Conservation (phyloP, 2,329 filamentous ascomycete species). For the Xylariaceae sp. region DNA sequence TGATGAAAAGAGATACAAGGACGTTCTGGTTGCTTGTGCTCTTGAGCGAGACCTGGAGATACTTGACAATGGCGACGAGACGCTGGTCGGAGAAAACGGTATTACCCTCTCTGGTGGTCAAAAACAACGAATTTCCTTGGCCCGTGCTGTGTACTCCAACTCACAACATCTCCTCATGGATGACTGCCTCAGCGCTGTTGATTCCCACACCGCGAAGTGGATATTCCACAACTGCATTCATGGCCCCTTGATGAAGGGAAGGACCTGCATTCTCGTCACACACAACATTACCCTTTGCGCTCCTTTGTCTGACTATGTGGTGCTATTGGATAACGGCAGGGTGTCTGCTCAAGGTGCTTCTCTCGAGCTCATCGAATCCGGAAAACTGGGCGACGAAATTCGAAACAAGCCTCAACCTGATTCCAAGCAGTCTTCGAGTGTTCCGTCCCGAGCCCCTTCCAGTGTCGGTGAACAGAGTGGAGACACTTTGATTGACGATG, state of each 20-base stretch:
- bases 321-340: constrained; percentile 82
- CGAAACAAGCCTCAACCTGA: constrained; percentile 62
- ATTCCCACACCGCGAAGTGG: constrained; percentile 96
- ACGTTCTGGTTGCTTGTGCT: constrained; percentile 86
- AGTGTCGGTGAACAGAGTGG: constrained; percentile 61
- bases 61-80: constrained; percentile 86
- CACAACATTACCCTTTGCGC: constrained; percentile 90
- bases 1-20: constrained; percentile 75
- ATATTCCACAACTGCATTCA: constrained; percentile 92
- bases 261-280: constrained; percentile 92
- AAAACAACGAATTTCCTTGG: constrained; percentile 94
- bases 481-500: constrained; percentile 52
- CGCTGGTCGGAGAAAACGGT: constrained; percentile 92
- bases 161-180: constrained; percentile 87
- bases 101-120: constrained; percentile 95
- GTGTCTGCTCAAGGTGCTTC: constrained; percentile 71
- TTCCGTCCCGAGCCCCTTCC: constrained; percentile 73
- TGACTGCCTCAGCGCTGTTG: constrained; percentile 92
- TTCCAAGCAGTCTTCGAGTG: constrained; percentile 64
- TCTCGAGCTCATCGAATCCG: constrained; percentile 74
- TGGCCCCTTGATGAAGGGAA: constrained; percentile 78
- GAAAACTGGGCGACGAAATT: constrained; percentile 81
- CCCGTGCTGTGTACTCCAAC: constrained; percentile 94
- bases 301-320: constrained; percentile 72
- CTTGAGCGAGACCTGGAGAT: constrained; percentile 88